Base-by-base conservation (phyloP, 1,284 basidiomycete genomes). In the Heterobasidion occidentale region DNA sequence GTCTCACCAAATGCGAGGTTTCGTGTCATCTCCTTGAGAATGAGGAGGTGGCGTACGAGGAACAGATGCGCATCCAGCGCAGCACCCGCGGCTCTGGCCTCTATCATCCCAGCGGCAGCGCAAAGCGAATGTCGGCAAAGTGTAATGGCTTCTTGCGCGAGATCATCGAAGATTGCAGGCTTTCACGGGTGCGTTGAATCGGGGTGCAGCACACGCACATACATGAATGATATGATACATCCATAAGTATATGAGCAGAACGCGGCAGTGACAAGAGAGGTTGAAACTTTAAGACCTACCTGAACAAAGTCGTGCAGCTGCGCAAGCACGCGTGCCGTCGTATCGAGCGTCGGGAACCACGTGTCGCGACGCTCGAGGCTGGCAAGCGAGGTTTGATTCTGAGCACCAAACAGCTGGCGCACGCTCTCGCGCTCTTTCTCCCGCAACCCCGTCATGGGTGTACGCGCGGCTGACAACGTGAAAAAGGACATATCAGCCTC, bases 141-240 rank as follows among this genome's bases (percentile, higher is more conserved):
- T 14, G 80, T 77, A 36, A 96, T 79, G 0, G 93, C 91, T 71
- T 97, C 94, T 68, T 93, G 90, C 0, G 94, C 92, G 49, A 97
- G 89, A 66, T 97, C 94, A 64, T 92, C 88, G 61, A 96, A 98
- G 58, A 97, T 94, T 1, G 85, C 87, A 15, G 88, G 84, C 92
- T 95, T 57, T 52, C 33, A 19, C 51, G 56, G 49, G 42, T 46
- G 45, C 42, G 17, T 45, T 27, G 15, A 15, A 34, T 27, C 27
- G 3, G 27, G 27, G 27, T 27, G 27, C 27, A 46, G 45, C 45
- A 0, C n/a, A 46, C 45, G 45, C 9, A 15, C 44, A 17, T 17
- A 17, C 44, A 45, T 17, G 44, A 20, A 46, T 46, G 14, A 20
- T 14, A 15, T n/a, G 45, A n/a, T 46, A 46, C 20, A 46, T 27